Evolutionary conservation across 1,284 basidiomycete species (phyloP).

Genomic region (Microbotryum violaceum): DNA sequence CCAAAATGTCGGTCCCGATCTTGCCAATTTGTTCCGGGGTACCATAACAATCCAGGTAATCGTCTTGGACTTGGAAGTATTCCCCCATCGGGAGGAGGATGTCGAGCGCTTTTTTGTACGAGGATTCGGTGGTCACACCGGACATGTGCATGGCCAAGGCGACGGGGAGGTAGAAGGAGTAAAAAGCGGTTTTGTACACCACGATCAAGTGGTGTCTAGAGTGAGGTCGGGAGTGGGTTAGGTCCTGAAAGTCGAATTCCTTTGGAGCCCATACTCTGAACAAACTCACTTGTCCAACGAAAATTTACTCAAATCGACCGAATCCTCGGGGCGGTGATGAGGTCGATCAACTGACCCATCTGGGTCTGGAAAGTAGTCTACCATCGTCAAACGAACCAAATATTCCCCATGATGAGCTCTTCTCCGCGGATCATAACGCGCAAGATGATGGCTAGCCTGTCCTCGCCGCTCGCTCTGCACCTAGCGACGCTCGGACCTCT

Average conservation of each 20-base stretch:
- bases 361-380: constrained; percentile 88
- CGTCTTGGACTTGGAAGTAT: constrained; percentile 99
- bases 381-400: constrained; percentile 34
- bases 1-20: constrained; percentile 94
- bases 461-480: too few species aligned
- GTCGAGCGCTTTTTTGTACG: constrained; percentile 69
- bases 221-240: not conserved
- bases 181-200: constrained; percentile 95
- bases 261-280: not conserved
- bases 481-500: too few species aligned
- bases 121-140: constrained; percentile 59
- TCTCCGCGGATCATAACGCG: not conserved
- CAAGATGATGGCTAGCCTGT: too few species aligned
- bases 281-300: constrained; percentile 60
- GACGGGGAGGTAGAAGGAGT: constrained; percentile 98
- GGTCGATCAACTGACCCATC: constrained; percentile 89
- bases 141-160: constrained; percentile 79
- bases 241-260: not conserved
- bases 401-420: not conserved
- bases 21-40: constrained; percentile 91
- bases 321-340: constrained; percentile 88
- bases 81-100: constrained; percentile 91
- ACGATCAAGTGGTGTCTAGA: constrained; percentile 83
- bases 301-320: constrained; percentile 80
- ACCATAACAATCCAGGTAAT: constrained; percentile 89